A percentile compares a stretch with the other conserved stretches of the same genome.
Evolutionary conservation across 148 eudicot genomes (phyloP).

Genomic region (Diospyros lotus): DNA sequence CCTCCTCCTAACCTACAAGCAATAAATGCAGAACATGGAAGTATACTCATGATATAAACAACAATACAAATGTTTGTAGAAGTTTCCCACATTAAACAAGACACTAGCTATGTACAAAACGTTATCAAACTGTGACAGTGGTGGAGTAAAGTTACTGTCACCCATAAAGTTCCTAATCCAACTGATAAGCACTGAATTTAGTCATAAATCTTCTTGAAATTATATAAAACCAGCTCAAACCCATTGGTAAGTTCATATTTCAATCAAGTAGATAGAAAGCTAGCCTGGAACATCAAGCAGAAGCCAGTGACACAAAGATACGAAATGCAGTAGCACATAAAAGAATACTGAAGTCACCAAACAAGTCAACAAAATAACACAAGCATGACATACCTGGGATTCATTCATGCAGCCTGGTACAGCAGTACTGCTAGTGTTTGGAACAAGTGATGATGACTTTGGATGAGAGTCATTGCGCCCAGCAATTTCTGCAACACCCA

Average conservation of each 20-base stretch:
- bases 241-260: not conserved
- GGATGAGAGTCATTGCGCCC: not conserved
- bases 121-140: not conserved
- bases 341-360: not conserved
- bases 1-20: slow-evolving; percentile 18
- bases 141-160: not conserved
- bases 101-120: not conserved
- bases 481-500: slow-evolving; percentile 6
- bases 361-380: not conserved
- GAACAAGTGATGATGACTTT: slow-evolving; percentile 7
- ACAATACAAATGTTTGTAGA: not conserved
- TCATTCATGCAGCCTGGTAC: slow-evolving; percentile 15
- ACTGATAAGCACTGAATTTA: not conserved
- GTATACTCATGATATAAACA: not conserved
- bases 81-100: not conserved
- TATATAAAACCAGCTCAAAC: not conserved
- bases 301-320: not conserved
- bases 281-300: not conserved
- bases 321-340: not conserved
- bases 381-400: slow-evolving; percentile 28
- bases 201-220: not conserved
- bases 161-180: not conserved
- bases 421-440: slow-evolving; percentile 17
- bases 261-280: not conserved
- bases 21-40: not conserved